Conservation (phyloP, 73 alveolate genomes). For the Paramecium tetraurelia region DNA sequence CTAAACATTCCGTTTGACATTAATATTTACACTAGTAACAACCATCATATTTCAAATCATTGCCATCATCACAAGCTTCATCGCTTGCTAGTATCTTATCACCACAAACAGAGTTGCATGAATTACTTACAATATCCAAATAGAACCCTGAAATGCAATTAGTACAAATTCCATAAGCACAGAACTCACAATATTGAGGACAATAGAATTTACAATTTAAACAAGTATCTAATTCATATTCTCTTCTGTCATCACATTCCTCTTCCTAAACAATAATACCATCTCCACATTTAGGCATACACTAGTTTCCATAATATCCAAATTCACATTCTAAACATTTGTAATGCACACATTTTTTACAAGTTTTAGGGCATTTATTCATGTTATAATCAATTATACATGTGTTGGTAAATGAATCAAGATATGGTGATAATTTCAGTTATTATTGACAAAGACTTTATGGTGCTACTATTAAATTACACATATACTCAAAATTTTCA, state of each 20-base stretch:
- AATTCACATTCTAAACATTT: neutral
- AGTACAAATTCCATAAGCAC: neutral
- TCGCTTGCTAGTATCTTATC: neutral
- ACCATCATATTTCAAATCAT: neutral
- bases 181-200: neutral
- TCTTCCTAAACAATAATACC: neutral
- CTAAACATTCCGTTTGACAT: neutral
- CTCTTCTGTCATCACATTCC: neutral
- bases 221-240: neutral
- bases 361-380: neutral
- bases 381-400: neutral
- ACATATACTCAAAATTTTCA: neutral
- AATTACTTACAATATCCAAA: neutral
- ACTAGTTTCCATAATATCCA: neutral
- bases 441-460: neutral
- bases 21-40: neutral
- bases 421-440: neutral
- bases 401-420: neutral
- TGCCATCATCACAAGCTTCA: slow-evolving; percentile 3
- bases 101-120: neutral
- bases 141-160: neutral
- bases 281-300: slow-evolving; percentile 59
- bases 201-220: neutral
- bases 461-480: neutral
- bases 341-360: neutral